Evolutionary conservation across 2,329 filamentous ascomycete genomes (phyloP), one percentile per base, ranked within the genome.

Genomic region (Clarireedia monteithiana): DNA sequence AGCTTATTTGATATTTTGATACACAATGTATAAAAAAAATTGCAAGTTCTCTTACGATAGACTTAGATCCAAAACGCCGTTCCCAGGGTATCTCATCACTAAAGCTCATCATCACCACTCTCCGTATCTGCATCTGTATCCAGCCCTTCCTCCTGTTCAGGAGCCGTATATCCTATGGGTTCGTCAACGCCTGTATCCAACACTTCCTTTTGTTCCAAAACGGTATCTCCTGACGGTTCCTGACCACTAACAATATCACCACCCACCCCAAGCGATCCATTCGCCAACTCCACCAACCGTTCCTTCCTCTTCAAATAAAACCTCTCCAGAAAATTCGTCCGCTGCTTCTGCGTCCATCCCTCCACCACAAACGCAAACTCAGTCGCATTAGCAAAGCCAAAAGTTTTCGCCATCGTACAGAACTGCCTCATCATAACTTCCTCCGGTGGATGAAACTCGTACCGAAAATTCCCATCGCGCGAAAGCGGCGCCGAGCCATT

Each of bases 341-440:
- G 75, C 72, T 94, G 80, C 66, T 87, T 88, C 69, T 92, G 88
- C 47, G 88, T 95, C 89, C 91, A 95, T 14, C 84, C 82, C 71
- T 97, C 94, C 3, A 97, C 91, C 14, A 91, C 83, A 39, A 96
- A 74, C 3, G 91, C 94, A 77, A 97, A 97, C 59, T 94, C 87
- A 0, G 84, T 88, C 1, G 86, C 84, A 67, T 82, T 85, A 1
- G 78, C 75, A 67, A 90, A 95, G 0, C 89, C 89, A 69, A 90
- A 88, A 54, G 82, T 82, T 64, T 77, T 80, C 1, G 91, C 89
- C 89, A 97, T 96, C 26, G 85, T 87, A 71, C 91, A 95, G 66
- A 99, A 95, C 66, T 97, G 91, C 17, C 92, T 79, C 52, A 79
- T 78, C 71, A 83, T 82, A 7, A 96, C 88, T 7, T 85, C 82